Conservation (phyloP, 768 basidiomycete genomes). For the Naganishia antarctica region DNA sequence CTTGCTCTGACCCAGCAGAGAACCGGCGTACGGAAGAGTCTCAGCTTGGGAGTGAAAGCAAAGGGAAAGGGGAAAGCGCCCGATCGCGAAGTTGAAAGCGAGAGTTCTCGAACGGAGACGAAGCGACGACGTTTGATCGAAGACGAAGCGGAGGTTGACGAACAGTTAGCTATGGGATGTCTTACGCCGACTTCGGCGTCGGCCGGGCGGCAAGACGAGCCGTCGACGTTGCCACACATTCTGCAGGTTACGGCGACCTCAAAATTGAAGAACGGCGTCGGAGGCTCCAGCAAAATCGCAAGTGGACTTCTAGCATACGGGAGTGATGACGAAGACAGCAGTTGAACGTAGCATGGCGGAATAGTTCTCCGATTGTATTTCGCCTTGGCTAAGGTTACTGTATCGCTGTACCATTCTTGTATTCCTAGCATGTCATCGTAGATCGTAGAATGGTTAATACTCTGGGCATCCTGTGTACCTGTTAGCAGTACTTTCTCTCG, state of each 20-base stretch:
- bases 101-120: neutral
- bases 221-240: neutral
- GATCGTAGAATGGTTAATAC: too few species aligned
- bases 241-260: too few species aligned
- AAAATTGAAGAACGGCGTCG: neutral
- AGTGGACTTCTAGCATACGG: conserved; percentile 37
- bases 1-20: neutral
- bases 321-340: conserved; percentile 34
- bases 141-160: neutral
- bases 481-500: too few species aligned
- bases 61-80: conserved; percentile 35
- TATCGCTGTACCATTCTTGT: too few species aligned
- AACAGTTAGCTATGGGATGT: neutral
- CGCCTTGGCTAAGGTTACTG: too few species aligned
- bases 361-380: too few species aligned
- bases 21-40: neutral
- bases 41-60: conserved; percentile 5
- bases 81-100: neutral
- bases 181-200: too few species aligned
- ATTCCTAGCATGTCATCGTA: too few species aligned
- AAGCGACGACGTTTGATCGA: neutral
- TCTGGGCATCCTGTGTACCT: too few species aligned
- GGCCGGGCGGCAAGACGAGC: neutral
- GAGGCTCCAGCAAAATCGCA: neutral
- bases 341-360: too few species aligned